Evolutionary conservation across 2,329 filamentous ascomycete genomes (phyloP).

Genomic region (Ophiocordyceps camponoti-saundersi): DNA sequence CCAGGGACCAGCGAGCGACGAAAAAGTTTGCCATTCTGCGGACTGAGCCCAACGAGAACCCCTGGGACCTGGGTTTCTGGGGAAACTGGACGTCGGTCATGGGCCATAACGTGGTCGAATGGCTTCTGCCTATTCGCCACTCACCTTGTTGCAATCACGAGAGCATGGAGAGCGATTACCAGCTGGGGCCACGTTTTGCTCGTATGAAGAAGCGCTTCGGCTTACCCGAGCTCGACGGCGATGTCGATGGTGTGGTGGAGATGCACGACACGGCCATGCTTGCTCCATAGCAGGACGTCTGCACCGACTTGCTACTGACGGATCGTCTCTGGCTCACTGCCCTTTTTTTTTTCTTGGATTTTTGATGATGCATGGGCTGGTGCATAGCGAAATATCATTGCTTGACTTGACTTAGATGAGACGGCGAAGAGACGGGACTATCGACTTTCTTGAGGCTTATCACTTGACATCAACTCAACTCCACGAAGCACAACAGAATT

Average conservation of each 20-base stretch:
- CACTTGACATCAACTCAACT: not conserved
- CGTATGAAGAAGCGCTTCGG: conserved; percentile 28
- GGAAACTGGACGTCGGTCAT: conserved; percentile 68
- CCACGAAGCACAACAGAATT: not conserved
- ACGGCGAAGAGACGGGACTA: not conserved
- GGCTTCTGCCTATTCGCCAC: conserved; percentile 60
- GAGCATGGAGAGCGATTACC: conserved; percentile 48
- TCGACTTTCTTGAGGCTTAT: not conserved
- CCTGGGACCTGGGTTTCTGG: conserved; percentile 59
- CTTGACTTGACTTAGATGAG: not conserved
- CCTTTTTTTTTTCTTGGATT: not conserved
- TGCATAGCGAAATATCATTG: not conserved
- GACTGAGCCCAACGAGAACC: conserved; percentile 60
- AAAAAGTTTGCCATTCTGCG: conserved; percentile 67
- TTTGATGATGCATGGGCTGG: not conserved
- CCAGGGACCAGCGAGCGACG: conserved; percentile 29
- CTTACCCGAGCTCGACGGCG: conserved; percentile 3
- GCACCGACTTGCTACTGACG: not conserved
- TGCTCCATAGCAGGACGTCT: not conserved
- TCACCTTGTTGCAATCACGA: conserved; percentile 62
- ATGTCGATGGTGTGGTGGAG: not conserved
- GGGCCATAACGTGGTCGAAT: conserved; percentile 54
- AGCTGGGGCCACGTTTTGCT: conserved; percentile 44
- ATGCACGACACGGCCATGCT: not conserved
- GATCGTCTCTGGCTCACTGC: not conserved